phyloP scores from a whole-genome alignment of 257 asterid genomes.

The Paraleonurus japonicus region DNA sequence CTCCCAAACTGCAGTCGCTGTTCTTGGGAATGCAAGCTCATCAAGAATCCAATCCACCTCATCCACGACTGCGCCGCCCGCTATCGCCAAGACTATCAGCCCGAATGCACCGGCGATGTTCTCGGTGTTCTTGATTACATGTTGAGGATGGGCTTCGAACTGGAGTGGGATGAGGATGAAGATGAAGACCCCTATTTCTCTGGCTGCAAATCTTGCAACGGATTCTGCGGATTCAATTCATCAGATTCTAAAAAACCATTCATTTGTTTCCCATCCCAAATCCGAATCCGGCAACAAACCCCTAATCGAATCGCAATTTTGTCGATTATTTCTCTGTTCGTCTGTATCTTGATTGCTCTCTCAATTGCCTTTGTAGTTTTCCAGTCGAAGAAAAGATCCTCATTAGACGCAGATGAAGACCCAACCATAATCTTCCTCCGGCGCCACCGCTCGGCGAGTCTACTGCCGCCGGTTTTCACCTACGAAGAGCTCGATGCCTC shows the following conservation, averaged over 20 bases:
- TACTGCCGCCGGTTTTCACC: constrained; percentile 87
- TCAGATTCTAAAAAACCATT: constrained; percentile 53
- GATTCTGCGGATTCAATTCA: constrained; percentile 78
- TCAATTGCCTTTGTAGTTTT: constrained; percentile 42
- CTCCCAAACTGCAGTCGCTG: constrained; percentile 78
- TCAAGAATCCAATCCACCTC: constrained; percentile 57
- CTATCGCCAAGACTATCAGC: constrained; percentile 55
- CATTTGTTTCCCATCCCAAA: constrained; percentile 48
- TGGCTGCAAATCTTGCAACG: constrained; percentile 67
- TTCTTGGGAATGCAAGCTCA: constrained; percentile 67
- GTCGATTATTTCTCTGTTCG: constrained; percentile 39
- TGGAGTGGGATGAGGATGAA: constrained; percentile 89
- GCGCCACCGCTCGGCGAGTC: constrained; percentile 73
- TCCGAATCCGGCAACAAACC: constrained; percentile 36
- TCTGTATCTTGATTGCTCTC: constrained; percentile 50
- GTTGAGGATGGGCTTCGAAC: constrained; percentile 60
- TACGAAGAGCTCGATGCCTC: constrained; percentile 85
- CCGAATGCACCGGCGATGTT: constrained; percentile 70
- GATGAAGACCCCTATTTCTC: constrained; percentile 60
- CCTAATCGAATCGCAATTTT: constrained; percentile 47
- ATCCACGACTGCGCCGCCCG: constrained; percentile 58
- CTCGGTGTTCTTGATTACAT: constrained; percentile 70
- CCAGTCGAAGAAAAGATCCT: constrained; percentile 36
- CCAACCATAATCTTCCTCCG: constrained; percentile 76
- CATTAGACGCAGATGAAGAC: constrained; percentile 55